Evolutionary conservation across 352 stramenopile species (phyloP).

Genomic region (Pythium dissotocum): DNA sequence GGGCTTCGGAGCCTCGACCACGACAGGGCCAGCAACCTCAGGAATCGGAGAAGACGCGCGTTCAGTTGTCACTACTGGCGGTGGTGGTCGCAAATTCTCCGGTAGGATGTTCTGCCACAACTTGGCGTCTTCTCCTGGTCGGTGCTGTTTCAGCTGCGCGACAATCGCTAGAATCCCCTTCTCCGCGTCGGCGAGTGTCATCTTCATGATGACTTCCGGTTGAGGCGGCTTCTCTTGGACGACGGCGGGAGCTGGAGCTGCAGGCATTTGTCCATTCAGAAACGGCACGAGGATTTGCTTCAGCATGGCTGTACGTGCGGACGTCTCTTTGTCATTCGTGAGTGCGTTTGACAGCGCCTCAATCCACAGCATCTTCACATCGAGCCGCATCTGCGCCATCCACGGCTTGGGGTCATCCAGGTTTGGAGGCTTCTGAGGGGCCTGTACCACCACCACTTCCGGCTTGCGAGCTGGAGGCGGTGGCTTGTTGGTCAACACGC

Average conservation of each 20-base stretch:
- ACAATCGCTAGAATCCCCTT: slow-evolving; percentile 25
- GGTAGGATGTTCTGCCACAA: slow-evolving; percentile 33
- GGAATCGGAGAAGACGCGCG: slow-evolving; percentile 41
- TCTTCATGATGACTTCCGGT: neutral
- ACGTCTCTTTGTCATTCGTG: slow-evolving; percentile 43
- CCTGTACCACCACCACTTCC: slow-evolving; percentile 37
- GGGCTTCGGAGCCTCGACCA: neutral
- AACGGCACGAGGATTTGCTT: slow-evolving; percentile 54
- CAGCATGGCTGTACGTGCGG: slow-evolving; percentile 44
- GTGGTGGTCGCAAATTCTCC: slow-evolving; percentile 19
- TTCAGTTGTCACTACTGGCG: slow-evolving; percentile 21
- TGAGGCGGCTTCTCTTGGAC: slow-evolving; percentile 17
- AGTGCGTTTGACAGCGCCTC: slow-evolving; percentile 48
- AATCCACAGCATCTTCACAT: slow-evolving; percentile 69
- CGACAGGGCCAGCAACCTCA: slow-evolving; percentile 7
- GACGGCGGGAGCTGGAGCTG: neutral
- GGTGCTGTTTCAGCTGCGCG: slow-evolving; percentile 29
- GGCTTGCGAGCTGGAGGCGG: slow-evolving; percentile 29
- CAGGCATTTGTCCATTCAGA: slow-evolving; percentile 38
- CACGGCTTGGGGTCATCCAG: slow-evolving; percentile 37
- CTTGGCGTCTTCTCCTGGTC: slow-evolving; percentile 6
- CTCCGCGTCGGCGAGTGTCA: slow-evolving; percentile 16
- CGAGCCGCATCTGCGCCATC: slow-evolving; percentile 41
- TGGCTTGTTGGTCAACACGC: slow-evolving; percentile 9
- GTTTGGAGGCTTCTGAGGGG: slow-evolving; percentile 31